These are phyloP conservation scores for Trichoderma atroviride DNA, from an alignment of 2,329 filamentous ascomycete species.

Conservation along the genomic window DNA sequence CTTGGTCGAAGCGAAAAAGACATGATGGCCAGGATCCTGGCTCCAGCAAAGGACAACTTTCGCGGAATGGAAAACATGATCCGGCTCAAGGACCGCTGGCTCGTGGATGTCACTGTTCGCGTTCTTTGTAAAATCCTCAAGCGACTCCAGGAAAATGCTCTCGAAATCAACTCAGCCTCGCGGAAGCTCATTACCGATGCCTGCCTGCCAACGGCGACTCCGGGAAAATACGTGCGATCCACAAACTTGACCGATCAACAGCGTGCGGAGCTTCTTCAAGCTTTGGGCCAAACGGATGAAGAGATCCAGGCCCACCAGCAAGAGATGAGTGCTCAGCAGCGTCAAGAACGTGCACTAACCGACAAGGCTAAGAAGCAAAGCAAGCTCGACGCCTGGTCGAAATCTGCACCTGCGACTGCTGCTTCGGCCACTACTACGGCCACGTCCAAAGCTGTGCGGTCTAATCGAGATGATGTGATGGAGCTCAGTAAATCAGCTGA, in stretches of 20 bases:
- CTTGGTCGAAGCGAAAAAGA: constrained; percentile 42
- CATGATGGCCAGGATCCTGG: constrained; percentile 46
- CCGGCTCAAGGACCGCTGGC: constrained; percentile 82
- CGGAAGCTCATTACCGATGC: constrained; percentile 66
- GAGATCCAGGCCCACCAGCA: constrained; percentile 53
- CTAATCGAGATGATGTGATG: constrained; percentile 52
- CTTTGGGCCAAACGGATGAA: constrained; percentile 61
- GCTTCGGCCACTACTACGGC: constrained; percentile 29
- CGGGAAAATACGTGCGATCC: constrained; percentile 61
- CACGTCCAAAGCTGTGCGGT: constrained; percentile 33
- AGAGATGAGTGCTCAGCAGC: constrained; percentile 37
- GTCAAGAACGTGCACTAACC: constrained; percentile 33
- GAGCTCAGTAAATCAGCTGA: constrained; percentile 52
- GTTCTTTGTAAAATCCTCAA: constrained; percentile 83
- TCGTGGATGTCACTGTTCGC: constrained; percentile 79
- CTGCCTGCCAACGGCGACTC: constrained; percentile 58
- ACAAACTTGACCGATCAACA: constrained; percentile 83
- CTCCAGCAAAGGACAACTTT: constrained; percentile 49
- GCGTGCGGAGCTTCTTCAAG: constrained; percentile 76
- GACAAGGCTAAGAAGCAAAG: constrained; percentile 58
- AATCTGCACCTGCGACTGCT: constrained; percentile 45
- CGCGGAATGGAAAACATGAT: constrained; percentile 85
- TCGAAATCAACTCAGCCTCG: constrained; percentile 67
- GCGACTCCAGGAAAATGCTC: constrained; percentile 74
- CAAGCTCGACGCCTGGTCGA: constrained; percentile 64